Base-by-base conservation (phyloP, 495 filamentous ascomycete species). In the Evernia prunastri region DNA sequence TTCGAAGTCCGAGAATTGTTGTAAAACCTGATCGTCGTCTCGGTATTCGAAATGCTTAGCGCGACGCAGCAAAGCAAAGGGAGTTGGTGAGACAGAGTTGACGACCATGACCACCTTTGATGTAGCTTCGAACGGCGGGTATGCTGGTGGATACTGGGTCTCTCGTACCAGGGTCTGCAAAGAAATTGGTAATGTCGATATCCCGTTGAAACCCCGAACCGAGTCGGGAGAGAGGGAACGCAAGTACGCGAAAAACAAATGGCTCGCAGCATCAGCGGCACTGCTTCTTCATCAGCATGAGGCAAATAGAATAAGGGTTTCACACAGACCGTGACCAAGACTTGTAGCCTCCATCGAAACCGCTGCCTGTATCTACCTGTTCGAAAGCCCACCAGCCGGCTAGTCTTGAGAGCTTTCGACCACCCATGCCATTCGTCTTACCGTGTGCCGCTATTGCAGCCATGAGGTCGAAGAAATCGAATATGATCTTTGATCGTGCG, bases 331-430 rank as follows among this genome's bases (percentile, higher is more conserved):
- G 81, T 68, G 81, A 78, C 94, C 94, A 98, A 23, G 84, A 83
- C 69, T 87, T 90, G 76, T 98, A 98, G 29, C 93, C 91, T 45
- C 90, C 91, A 60, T 97, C 93, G 70, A 97, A 98, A n/a, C 95
- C 95, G 74, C 86, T 92, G 58, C 87, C 88, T 13, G 81, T 81
- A 70, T 97, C 92, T 17, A 74, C 81, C 67, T 94, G 89, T 70
- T 96, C 95, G 75, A 98, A 98, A 0, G 94, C 93, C 94, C 94
- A 98, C 94, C 94, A 98, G 62, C 93, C 91, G 36, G 95, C 94
- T 78, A 96, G 89, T 63, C 94, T 83, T 8, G 94, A 97, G 42
- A 98, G 81, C 74, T 98, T 97, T 57, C 95, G 83, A 8, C 95
- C 94, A 59, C 91, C 91, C 64, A 97, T 82, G 12, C 94, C 94